Conservation (phyloP, 2,329 filamentous ascomycete species). For the Calonectria henricotiae region DNA sequence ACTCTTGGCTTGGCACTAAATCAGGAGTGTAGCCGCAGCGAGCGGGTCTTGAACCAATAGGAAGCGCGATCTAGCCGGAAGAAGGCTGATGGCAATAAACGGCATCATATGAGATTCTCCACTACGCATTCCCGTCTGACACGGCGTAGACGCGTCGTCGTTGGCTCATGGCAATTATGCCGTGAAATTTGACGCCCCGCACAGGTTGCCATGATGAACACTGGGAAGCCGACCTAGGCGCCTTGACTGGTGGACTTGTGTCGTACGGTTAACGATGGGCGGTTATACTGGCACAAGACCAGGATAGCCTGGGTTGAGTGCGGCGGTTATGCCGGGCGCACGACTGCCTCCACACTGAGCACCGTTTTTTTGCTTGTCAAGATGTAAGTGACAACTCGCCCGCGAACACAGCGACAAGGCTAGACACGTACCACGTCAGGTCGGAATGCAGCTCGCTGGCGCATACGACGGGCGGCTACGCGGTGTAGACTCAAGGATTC, state of each 20-base stretch:
- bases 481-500: constrained; percentile 13
- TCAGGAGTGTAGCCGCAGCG: not conserved
- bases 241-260: constrained; percentile 27
- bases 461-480: constrained; percentile 26
- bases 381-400: not conserved
- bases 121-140: constrained; percentile 27
- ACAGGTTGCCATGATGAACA: constrained; percentile 16
- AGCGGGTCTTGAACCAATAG: constrained; percentile 21
- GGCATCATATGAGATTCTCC: constrained; percentile 21
- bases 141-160: constrained; percentile 17
- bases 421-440: constrained; percentile 10
- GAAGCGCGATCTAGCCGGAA: not conserved
- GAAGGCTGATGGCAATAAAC: constrained; percentile 1
- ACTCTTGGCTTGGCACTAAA: not conserved
- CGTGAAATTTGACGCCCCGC: constrained; percentile 8
- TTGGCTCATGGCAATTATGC: constrained; percentile 14
- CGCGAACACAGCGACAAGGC: not conserved
- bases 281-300: constrained; percentile 22
- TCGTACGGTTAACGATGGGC: constrained; percentile 31
- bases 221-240: not conserved
- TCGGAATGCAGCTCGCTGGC: constrained; percentile 13
- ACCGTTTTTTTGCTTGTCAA: not conserved
- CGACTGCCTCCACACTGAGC: constrained; percentile 5
- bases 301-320: constrained; percentile 21
- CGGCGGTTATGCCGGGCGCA: constrained; percentile 30